phyloP scores from a whole-genome alignment of 768 basidiomycete species.

The Lactifluus hygrophoroides region DNA sequence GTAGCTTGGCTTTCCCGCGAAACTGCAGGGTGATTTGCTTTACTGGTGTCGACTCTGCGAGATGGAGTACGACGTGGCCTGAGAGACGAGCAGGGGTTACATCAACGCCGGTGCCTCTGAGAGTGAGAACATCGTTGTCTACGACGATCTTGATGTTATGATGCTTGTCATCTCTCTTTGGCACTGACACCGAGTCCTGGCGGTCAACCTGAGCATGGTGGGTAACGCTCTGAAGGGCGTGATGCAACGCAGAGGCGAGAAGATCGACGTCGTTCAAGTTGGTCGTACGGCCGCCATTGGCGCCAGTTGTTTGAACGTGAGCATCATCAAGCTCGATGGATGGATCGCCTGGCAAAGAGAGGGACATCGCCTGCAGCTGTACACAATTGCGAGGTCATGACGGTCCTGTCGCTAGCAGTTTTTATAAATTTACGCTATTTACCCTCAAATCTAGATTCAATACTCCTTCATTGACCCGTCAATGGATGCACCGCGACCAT shows the following conservation, averaged over 20 bases:
- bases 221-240: conserved; percentile 3
- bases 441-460: background rate
- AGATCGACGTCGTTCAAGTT: conserved; percentile 12
- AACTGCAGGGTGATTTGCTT: conserved; percentile 81
- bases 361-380: background rate
- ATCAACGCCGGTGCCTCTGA: conserved; percentile 76
- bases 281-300: background rate
- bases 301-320: no score
- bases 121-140: conserved; percentile 55
- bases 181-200: conserved; percentile 5
- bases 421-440: background rate
- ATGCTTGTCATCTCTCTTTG: conserved; percentile 37
- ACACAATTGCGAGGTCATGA: no score
- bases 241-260: conserved; percentile 13
- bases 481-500: background rate
- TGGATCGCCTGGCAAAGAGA: background rate
- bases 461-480: background rate
- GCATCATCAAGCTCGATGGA: background rate
- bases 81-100: conserved; percentile 75
- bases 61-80: conserved; percentile 71
- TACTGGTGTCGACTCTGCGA: conserved; percentile 75
- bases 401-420: background rate
- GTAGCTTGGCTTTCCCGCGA: conserved; percentile 71
- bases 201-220: background rate
- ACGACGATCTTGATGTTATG: conserved; percentile 70